These are phyloP conservation scores for Coemansia sp. DNA, from an alignment of 192 early-diverging fungal genomes.

Conservation along the genomic window DNA sequence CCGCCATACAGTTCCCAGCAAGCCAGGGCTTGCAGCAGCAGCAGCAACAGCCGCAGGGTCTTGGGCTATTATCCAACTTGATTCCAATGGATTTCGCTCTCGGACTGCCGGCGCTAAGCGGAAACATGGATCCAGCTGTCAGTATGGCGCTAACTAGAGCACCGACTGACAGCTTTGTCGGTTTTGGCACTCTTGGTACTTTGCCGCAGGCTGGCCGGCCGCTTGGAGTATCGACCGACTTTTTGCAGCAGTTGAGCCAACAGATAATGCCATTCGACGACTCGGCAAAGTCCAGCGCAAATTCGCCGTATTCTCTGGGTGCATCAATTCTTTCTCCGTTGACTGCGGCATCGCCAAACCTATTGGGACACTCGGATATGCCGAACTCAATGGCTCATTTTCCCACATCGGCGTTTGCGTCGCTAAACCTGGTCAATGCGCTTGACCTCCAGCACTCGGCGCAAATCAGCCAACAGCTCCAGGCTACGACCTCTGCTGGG, in stretches of 20 bases:
- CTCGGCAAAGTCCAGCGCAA: slow-evolving; percentile 1
- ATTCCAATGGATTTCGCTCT: slow-evolving; percentile 54
- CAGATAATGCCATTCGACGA: slow-evolving; percentile 11
- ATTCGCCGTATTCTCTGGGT: background rate
- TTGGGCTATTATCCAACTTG: slow-evolving; percentile 21
- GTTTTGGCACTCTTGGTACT: slow-evolving; percentile 14
- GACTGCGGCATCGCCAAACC: slow-evolving; percentile 27
- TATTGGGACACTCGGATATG: slow-evolving; percentile 26
- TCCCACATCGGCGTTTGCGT: slow-evolving; percentile 48
- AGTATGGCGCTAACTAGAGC: slow-evolving; percentile 8
- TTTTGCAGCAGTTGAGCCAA: slow-evolving; percentile 44
- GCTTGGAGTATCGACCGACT: slow-evolving; percentile 22
- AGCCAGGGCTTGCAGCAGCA: background rate
- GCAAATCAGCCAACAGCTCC: slow-evolving; percentile 7
- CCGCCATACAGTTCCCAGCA: slow-evolving; percentile 7
- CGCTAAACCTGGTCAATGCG: slow-evolving; percentile 42
- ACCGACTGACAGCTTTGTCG: slow-evolving; percentile 5
- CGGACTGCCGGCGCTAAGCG: slow-evolving; percentile 31
- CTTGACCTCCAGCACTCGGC: slow-evolving; percentile 30
- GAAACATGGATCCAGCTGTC: slow-evolving; percentile 5
- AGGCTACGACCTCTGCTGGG: background rate
- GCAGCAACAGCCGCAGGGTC: slow-evolving; percentile 10
- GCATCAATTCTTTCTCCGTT: slow-evolving; percentile 31
- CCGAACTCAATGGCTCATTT: slow-evolving; percentile 20
- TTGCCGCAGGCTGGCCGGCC: background rate